Base-by-base conservation (phyloP, 2,329 filamentous ascomycete genomes). In the Eutypella sp. region DNA sequence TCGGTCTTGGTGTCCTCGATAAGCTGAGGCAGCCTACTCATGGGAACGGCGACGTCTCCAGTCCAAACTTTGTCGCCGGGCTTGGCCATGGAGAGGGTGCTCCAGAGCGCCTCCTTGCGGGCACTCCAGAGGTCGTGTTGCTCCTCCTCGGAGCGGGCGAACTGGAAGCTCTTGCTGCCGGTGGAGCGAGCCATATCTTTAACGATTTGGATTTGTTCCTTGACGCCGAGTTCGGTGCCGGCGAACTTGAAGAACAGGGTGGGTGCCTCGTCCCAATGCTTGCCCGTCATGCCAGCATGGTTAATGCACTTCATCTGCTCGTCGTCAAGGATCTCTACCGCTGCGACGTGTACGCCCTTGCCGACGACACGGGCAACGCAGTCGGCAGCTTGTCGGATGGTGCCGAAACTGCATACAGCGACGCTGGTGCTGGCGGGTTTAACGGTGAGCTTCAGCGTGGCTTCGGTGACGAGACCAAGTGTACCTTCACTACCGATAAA, bases 401-500 rank as follows among this genome's bases (percentile, higher is more conserved):
- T 57, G 13, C 56, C 55, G 51, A 68, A 67, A 18, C 62, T 61
- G 42, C 74, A 76, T 13, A 89, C 83, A 3, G 87, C 87, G 2
- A 91, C 87, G 49, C 75, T 85, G 45, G 82, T 82, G 81, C 60
- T 84, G 76, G 85, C 81, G 1, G 87, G 87, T 55, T 84, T 83
- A 4, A 84, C 80, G 0, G 85, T 87, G 37, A 92, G 71, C 62
- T 89, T 91, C 46, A 92, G 66, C 0, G 82, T 87, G 5, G 86
- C 86, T 68, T 92, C 87, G 0, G 87, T 91, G 41, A 91, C 81
- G 10, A 92, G 73, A 15, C 87, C 87, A 1, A 92, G 75, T 0
- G 87, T 92, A n/a, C 87, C 87, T 67, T 92, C 87, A 58, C 82
- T 87, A 34, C 87, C 87, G 57, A 91, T 84, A 61, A 91, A 91